Percentiles rank a stretch among this genome's conserved stretches.
These are phyloP conservation scores for Lentinula sp. DNA, from an alignment of 768 basidiomycete species.

Conservation along the genomic window DNA sequence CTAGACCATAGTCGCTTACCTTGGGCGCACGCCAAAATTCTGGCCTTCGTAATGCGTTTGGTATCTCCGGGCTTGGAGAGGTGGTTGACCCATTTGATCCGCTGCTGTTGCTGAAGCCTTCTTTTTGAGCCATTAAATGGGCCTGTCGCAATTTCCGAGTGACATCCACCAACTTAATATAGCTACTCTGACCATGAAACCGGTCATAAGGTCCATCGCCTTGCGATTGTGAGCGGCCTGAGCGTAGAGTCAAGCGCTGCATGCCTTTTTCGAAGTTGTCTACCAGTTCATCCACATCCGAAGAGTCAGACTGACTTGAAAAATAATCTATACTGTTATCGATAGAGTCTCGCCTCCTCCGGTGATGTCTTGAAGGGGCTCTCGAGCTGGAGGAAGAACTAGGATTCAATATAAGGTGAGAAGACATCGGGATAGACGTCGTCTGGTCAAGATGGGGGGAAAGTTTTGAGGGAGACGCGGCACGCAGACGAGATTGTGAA, in stretches of 20 bases:
- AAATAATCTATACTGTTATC: not conserved
- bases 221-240: not conserved
- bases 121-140: constrained; percentile 34
- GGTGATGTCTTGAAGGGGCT: not conserved
- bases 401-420: not conserved
- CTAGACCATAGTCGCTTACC: constrained; percentile 27
- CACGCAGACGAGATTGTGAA: constrained; percentile 14
- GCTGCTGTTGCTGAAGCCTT: constrained; percentile 4
- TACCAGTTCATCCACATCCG: constrained; percentile 28
- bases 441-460: not conserved
- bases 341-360: not conserved
- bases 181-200: constrained; percentile 61
- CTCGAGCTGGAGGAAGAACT: not conserved
- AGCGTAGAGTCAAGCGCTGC: constrained; percentile 1
- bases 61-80: constrained; percentile 10
- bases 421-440: not conserved
- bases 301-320: constrained; percentile 8
- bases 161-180: constrained; percentile 45
- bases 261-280: constrained; percentile 25
- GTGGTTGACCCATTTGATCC: constrained; percentile 9
- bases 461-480: constrained; percentile 9
- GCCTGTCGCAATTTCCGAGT: constrained; percentile 48
- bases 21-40: constrained; percentile 55
- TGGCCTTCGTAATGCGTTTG: constrained; percentile 26
- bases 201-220: constrained; percentile 15